A percentile compares a stretch with the other conserved stretches of the same genome.
Evolutionary conservation across 371 early-diverging fungal genomes (phyloP).

Genomic region (Dinochytrium kinnereticum): DNA sequence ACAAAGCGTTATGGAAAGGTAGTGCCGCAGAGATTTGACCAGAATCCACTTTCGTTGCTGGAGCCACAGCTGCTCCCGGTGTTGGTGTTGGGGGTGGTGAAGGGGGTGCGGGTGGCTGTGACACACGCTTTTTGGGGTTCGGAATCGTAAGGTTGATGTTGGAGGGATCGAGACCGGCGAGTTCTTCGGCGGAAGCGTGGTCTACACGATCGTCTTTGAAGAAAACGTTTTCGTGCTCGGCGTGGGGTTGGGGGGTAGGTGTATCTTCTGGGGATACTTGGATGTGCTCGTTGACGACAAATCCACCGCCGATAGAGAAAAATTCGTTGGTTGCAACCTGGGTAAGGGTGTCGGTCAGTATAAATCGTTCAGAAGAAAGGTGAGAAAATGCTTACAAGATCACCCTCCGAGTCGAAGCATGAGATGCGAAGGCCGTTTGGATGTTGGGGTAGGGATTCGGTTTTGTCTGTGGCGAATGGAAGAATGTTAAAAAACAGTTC

Average conservation of each 20-base stretch:
- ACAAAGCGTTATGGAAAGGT: conserved; percentile 83
- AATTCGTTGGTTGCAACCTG: conserved; percentile 92
- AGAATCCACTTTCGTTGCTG: background rate
- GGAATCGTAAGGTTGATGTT: conserved; percentile 7
- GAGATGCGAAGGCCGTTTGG: conserved; percentile 96
- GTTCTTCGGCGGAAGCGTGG: conserved; percentile 36
- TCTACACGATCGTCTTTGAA: conserved; percentile 62
- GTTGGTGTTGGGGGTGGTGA: conserved; percentile 16
- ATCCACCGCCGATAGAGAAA: conserved; percentile 95
- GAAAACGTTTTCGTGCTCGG: conserved; percentile 75
- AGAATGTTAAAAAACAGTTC: no score
- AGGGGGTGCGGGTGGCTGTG: conserved; percentile 33
- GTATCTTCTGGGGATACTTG: conserved; percentile 49
- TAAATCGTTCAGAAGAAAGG: conserved; percentile 5
- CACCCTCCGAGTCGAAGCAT: conserved; percentile 76
- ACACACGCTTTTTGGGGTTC: conserved; percentile 2
- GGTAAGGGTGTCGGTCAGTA: conserved; percentile 39
- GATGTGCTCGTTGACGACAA: conserved; percentile 90
- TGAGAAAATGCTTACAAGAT: conserved; percentile 30
- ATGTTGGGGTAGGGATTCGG: conserved; percentile 88
- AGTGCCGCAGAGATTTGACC: conserved; percentile 74
- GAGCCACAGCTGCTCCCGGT: conserved; percentile 32
- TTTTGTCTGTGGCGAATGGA: conserved; percentile 58
- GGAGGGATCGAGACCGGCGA: conserved; percentile 20
- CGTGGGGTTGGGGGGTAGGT: background rate